Evolutionary conservation across 768 basidiomycete species (phyloP).

Genomic region (Leccinum rimulosum): DNA sequence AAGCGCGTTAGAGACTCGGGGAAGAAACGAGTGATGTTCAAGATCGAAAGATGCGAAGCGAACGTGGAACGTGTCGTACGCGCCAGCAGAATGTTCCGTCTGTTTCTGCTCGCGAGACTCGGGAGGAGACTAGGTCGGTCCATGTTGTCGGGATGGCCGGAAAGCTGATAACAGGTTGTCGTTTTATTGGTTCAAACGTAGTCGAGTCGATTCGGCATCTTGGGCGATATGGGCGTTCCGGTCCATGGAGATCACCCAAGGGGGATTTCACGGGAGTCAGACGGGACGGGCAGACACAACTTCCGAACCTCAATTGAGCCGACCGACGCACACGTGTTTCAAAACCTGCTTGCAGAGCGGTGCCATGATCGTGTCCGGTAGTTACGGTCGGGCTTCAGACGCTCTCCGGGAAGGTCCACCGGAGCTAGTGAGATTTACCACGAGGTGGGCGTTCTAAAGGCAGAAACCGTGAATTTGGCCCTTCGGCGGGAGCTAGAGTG

Average conservation of each 20-base stretch:
- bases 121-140: background rate
- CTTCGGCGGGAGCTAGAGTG: background rate
- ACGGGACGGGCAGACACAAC: background rate
- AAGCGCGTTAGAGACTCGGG: background rate
- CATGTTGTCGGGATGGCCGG: background rate
- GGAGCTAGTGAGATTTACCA: background rate
- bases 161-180: background rate
- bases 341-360: conserved; percentile 3
- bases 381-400: conserved; percentile 1
- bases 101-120: background rate
- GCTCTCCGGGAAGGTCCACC: background rate
- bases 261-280: background rate
- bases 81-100: background rate
- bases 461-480: background rate
- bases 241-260: background rate
- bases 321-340: background rate
- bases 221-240: background rate
- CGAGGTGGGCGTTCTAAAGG: background rate
- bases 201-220: background rate
- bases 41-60: conserved; percentile 4
- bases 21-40: conserved; percentile 2
- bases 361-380: background rate
- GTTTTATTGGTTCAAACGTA: background rate
- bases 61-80: background rate
- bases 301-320: conserved; percentile 15